Evolutionary conservation across 768 basidiomycete species (phyloP).

Genomic region (Tricholoma flavovirens): DNA sequence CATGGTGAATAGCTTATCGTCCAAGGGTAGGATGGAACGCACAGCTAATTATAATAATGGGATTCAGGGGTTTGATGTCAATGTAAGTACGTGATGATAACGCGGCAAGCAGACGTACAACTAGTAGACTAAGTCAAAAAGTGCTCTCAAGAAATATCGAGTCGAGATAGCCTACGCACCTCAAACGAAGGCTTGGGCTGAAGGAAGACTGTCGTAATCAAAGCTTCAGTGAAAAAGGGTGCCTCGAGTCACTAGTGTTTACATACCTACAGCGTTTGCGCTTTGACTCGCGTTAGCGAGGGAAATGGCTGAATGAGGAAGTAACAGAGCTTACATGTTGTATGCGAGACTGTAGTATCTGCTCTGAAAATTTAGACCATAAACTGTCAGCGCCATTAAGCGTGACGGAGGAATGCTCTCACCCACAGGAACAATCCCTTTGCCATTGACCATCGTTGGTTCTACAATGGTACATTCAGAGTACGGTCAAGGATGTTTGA

Average conservation of each 20-base stretch:
- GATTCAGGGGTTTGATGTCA: neutral
- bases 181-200: constrained; percentile 20
- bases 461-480: constrained; percentile 10
- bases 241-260: neutral
- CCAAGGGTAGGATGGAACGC: neutral
- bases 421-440: constrained; percentile 32
- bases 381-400: neutral
- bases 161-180: constrained; percentile 12
- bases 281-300: constrained; percentile 9
- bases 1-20: neutral
- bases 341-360: constrained; percentile 29
- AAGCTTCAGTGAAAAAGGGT: neutral
- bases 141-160: neutral
- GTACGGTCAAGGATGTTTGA: neutral
- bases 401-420: neutral
- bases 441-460: constrained; percentile 27
- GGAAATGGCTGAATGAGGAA: neutral
- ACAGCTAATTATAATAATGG: constrained; percentile 5
- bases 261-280: constrained; percentile 20
- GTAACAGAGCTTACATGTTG: constrained; percentile 20
- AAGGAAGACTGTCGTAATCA: constrained; percentile 20
- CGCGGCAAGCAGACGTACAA: neutral
- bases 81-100: neutral
- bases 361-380: constrained; percentile 16
- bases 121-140: neutral